phyloP scores from a whole-genome alignment of 75 land plant genomes.

The Pinus tabuliformis region DNA sequence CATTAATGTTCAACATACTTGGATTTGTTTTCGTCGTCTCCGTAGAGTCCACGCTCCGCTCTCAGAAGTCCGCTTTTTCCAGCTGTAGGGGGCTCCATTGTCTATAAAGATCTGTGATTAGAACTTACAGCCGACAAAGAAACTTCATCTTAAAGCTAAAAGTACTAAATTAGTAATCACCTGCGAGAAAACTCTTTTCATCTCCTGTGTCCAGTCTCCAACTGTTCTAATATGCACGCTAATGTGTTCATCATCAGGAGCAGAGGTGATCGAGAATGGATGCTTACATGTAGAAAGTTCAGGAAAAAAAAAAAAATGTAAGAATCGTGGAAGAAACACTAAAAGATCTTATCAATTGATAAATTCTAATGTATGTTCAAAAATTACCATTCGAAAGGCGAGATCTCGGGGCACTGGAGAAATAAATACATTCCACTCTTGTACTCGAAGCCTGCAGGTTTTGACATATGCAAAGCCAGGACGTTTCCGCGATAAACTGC shows the following conservation, averaged over 20 bases:
- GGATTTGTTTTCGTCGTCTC: not conserved
- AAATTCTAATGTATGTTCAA: not conserved
- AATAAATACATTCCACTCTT: constrained; percentile 80
- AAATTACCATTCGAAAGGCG: constrained; percentile 76
- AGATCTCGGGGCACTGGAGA: constrained; percentile 60
- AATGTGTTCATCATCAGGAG: constrained; percentile 51
- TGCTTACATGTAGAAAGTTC: constrained; percentile 27
- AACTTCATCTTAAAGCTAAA: not conserved
- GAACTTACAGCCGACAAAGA: not conserved
- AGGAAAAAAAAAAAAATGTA: not conserved
- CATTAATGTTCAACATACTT: not conserved
- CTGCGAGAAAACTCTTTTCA: constrained; percentile 39
- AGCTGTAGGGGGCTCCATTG: constrained; percentile 46
- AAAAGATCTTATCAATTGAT: not conserved
- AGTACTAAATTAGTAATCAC: not conserved
- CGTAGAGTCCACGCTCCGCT: constrained; percentile 30
- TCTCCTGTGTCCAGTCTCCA: constrained; percentile 56
- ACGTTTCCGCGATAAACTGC: constrained; percentile 71
- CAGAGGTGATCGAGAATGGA: constrained; percentile 70
- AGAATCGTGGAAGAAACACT: not conserved
- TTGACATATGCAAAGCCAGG: constrained; percentile 66
- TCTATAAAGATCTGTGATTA: constrained; percentile 11
- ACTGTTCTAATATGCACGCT: constrained; percentile 59
- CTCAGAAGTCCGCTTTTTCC: constrained; percentile 73
- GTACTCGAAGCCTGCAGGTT: constrained; percentile 67